Conservation (phyloP, 1,284 basidiomycete species). For the Puccinia brachypodii region DNA sequence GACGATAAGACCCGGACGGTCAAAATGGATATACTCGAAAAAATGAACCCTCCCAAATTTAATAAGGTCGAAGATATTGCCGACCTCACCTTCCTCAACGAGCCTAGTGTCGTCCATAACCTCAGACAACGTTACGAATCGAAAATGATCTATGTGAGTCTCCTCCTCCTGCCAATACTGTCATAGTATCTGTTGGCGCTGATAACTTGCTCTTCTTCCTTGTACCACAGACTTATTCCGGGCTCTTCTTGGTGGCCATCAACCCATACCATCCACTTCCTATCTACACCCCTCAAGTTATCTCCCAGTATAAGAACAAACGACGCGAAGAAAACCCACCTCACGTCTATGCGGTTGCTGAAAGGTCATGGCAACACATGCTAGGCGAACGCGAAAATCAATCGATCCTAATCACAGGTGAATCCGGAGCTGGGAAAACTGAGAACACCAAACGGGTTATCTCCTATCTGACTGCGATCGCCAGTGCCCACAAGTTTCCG, state of each 20-base stretch:
- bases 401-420: constrained; percentile 96
- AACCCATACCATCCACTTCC: constrained; percentile 94
- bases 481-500: constrained; percentile 72
- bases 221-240: constrained; percentile 80
- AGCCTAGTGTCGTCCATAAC: constrained; percentile 98
- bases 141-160: constrained; percentile 88
- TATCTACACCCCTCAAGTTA: constrained; percentile 73
- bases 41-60: constrained; percentile 89
- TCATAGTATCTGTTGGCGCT: neutral
- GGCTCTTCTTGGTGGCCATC: constrained; percentile 94
- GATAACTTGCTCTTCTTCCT: neutral
- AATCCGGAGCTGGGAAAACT: constrained; percentile 98
- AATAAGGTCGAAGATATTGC: constrained; percentile 98
- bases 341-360: constrained; percentile 95
- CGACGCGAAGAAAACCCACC: constrained; percentile 93
- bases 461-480: constrained; percentile 97
- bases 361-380: constrained; percentile 98
- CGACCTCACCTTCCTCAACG: constrained; percentile 95
- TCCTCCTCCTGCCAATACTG: neutral
- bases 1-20: constrained; percentile 45
- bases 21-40: constrained; percentile 51
- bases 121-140: constrained; percentile 85
- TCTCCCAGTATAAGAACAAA: constrained; percentile 88
- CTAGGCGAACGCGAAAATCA: constrained; percentile 95
- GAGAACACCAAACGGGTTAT: constrained; percentile 99